These are phyloP conservation scores for Penicillium corylophilum DNA, from an alignment of 2,329 filamentous ascomycete genomes.

Conservation along the genomic window DNA sequence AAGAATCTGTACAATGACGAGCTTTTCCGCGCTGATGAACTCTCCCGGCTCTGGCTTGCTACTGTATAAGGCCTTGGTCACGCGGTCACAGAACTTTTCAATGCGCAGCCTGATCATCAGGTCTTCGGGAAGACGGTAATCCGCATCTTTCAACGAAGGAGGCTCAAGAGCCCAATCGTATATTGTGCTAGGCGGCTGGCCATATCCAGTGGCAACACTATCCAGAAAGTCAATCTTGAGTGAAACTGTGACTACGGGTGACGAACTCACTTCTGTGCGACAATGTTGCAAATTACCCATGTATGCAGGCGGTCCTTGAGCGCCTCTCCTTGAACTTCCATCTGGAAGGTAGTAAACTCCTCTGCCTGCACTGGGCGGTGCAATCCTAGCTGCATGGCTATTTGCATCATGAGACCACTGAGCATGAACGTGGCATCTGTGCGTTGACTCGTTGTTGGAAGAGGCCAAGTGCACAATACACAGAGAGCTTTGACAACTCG, in stretches of 20 bases:
- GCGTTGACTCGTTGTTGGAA: constrained; percentile 61
- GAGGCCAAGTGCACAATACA: constrained; percentile 62
- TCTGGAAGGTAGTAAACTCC: constrained; percentile 49
- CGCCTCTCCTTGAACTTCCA: constrained; percentile 58
- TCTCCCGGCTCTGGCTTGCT: constrained; percentile 56
- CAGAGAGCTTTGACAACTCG: constrained; percentile 63
- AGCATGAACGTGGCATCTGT: constrained; percentile 64
- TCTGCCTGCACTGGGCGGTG: constrained; percentile 63
- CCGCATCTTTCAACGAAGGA: constrained; percentile 44
- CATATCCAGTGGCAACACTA: constrained; percentile 63
- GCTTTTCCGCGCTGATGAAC: constrained; percentile 44
- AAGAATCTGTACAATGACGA: constrained; percentile 45
- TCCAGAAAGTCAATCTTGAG: constrained; percentile 13
- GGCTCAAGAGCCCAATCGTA: constrained; percentile 58
- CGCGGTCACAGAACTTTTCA: constrained; percentile 58
- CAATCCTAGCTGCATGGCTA: constrained; percentile 63
- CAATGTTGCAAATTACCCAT: constrained; percentile 66
- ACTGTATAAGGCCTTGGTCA: constrained; percentile 57
- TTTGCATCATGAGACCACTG: constrained; percentile 64
- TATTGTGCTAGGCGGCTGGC: constrained; percentile 61
- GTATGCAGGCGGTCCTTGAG: constrained; percentile 63
- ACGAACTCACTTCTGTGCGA: constrained; percentile 59
- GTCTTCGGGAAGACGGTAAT: constrained; percentile 50
- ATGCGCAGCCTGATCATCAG: constrained; percentile 53
- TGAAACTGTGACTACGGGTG: neutral